phyloP scores from a whole-genome alignment of 441 rosid species.

The Aleurites moluccanus region DNA sequence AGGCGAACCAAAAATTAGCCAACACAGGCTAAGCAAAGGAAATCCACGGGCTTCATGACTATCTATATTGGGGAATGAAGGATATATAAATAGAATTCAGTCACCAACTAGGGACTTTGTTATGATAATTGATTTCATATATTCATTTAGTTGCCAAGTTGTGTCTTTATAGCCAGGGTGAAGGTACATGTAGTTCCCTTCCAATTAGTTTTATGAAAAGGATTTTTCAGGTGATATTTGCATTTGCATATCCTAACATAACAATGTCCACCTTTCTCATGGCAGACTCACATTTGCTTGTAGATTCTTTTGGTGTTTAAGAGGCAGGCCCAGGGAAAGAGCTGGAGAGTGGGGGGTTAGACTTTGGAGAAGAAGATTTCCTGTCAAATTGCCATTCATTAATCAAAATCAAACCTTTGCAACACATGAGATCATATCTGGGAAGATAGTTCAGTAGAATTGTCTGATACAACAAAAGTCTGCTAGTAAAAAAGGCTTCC shows the following conservation, averaged over 20 bases:
- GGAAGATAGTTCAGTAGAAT: background rate
- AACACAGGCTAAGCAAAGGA: background rate
- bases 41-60: background rate
- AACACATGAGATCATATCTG: background rate
- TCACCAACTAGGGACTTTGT: background rate
- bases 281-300: background rate
- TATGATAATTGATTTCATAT: background rate
- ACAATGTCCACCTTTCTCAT: background rate
- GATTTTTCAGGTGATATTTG: background rate
- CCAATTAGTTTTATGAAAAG: background rate
- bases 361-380: background rate
- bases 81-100: background rate
- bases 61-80: background rate
- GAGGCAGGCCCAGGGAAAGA: too few species aligned
- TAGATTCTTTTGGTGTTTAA: too few species aligned
- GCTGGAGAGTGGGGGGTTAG: too few species aligned
- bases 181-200: background rate
- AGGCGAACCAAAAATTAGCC: background rate
- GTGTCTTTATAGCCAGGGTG: background rate
- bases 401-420: background rate
- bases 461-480: background rate
- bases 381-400: background rate
- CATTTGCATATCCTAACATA: background rate
- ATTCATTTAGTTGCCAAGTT: background rate
- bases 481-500: background rate